Conservation (phyloP, 805 yeast genomes). For the Ogataea henricii region DNA sequence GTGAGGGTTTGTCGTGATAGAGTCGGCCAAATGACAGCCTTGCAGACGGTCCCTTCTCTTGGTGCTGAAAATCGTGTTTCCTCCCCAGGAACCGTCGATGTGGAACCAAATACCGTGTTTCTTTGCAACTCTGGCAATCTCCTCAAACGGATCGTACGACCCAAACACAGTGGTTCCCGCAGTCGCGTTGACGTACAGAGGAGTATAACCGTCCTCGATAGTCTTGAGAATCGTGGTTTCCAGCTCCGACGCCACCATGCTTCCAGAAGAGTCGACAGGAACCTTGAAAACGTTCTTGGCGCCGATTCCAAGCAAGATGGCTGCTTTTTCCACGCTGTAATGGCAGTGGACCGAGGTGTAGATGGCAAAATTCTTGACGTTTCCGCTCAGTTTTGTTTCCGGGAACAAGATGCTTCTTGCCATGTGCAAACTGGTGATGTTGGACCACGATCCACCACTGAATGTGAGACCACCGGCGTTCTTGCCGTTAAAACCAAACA, state of each 20-base stretch:
- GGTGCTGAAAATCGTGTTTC: conserved; percentile 70
- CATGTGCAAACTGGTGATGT: conserved; percentile 73
- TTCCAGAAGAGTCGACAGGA: conserved; percentile 55
- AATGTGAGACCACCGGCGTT: conserved; percentile 81
- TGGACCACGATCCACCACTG: conserved; percentile 88
- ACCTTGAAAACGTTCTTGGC: conserved; percentile 62
- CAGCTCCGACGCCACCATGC: conserved; percentile 53
- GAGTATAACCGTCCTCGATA: conserved; percentile 57
- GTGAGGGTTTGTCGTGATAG: conserved; percentile 82
- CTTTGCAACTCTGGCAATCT: conserved; percentile 55
- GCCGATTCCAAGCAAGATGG: conserved; percentile 75
- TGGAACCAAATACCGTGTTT: conserved; percentile 71
- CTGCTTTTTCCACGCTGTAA: conserved; percentile 80
- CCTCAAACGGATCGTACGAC: conserved; percentile 68
- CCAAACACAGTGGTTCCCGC: conserved; percentile 92
- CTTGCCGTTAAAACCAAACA: conserved; percentile 58
- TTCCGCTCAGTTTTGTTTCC: conserved; percentile 67
- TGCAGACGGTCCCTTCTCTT: conserved; percentile 46
- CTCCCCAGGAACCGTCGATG: conserved; percentile 92
- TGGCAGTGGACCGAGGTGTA: conserved; percentile 74
- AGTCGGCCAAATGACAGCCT: conserved; percentile 70
- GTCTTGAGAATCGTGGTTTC: conserved; percentile 47
- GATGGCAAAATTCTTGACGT: conserved; percentile 60
- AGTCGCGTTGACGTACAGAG: conserved; percentile 76
- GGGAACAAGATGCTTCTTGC: conserved; percentile 71